Evolutionary conservation across 2,329 filamentous ascomycete genomes (phyloP), one percentile per base, ranked within the genome.

Genomic region (Neopestalotiopsis sp.): DNA sequence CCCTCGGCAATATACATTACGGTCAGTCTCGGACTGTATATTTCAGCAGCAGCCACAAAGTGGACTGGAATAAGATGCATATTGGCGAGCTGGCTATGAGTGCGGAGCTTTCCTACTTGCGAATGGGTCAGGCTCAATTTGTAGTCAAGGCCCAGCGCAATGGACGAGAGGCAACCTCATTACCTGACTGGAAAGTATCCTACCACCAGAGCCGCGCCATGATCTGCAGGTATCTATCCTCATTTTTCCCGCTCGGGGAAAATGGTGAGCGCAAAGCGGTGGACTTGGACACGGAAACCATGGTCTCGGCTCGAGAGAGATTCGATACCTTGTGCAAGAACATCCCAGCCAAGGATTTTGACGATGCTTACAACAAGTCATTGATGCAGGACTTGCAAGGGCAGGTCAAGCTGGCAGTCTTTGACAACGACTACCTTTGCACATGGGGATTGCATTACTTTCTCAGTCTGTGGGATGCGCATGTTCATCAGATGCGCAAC

Each of bases 361-460:
- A 72, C 0, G 84, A 88, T 49, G 69, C 75, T 0, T 72, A 75
- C 58, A 88, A 87, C 71, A 71, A 69, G 4, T 84, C 85, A 0
- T 79, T 91, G 2, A 38, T 86, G 68, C 74, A 81, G 32, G 88
- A 90, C 68, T 78, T 90, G 10, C 74, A 73, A 6, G 88, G 88
- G 2, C 87, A 90, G 70, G 80, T 89, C 20, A 78, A 76, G 5
- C 76, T 88, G 17, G 88, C 88, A 0, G 74, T 89, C 1, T 76
- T 78, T 2, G 74, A 72, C 0, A 20, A 67, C 0, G 69, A 73
- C 0, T 84, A 83, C 72, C 88, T 84, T 71, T 3, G 49, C 2
- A 82, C 77, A 75, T 91, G 89, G 89, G 88, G 88, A 7, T 73
- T 75, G 4, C 88, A 90, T 75, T 91, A 88, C 74, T 82, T 91